Base-by-base conservation (phyloP, 768 basidiomycete genomes). In the Podaxis sp. region DNA sequence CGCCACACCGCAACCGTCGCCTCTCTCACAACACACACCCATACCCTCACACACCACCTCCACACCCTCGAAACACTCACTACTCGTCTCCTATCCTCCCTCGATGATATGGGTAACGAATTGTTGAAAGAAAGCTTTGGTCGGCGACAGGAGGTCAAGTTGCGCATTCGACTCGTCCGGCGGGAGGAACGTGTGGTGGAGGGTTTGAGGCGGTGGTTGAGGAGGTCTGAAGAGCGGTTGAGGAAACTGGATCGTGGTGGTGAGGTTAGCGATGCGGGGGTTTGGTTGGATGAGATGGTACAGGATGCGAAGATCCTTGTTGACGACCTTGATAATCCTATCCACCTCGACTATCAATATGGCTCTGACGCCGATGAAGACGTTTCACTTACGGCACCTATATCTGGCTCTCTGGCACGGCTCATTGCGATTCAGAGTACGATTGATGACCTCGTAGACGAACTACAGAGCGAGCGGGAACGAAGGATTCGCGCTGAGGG, bases 51-150 rank as follows among this genome's bases (percentile, higher is more conserved):
- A 36, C 71, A 75, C 0, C 74, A 78, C 12, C 75, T 89, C 0
- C 73, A 75, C 0, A 72, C 75, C 4, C 80, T 86, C 40, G 78
- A 80, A 64, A 58, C 71, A 0, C 80, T 80, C 11, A 74, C 77
- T 0, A 78, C 80, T 22, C 80, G 78, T 6, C 74, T 93, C n/a
- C 84, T 88, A 4, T 70, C 71, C 30, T 83, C 84, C 1, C 74
- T 94, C 17, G 90, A 92, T 63, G 87, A 90, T 49, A 75, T 92
- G 0, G 87, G 88, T 0, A 84, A 86, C 40, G 88, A 92, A 58
- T 77, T 91, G 33, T 80, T 87, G 38, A 84, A 87, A 30, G 92
- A 93, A 70, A 78, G 82, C 0, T 90, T 85, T 63, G 91, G 90
- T 2, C 82, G 92, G 17, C 76, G 92, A 24, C 78, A 89, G 37